A percentile compares a stretch with the other conserved stretches of the same genome.
phyloP scores from a whole-genome alignment of 2,329 filamentous ascomycete genomes.

The Chaetoscypha palmicola region DNA sequence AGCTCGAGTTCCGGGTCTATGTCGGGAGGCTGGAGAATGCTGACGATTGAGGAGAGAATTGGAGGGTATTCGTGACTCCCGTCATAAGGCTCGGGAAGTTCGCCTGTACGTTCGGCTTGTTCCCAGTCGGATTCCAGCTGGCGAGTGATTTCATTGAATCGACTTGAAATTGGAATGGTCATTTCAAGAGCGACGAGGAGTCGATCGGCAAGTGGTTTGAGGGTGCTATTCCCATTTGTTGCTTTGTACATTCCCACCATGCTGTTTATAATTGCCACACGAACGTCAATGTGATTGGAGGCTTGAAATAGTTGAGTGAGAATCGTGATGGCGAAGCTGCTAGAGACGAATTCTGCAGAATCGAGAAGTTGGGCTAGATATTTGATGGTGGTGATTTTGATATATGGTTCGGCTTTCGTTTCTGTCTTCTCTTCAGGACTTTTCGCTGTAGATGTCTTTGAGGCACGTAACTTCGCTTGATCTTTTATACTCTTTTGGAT shows the following conservation, averaged over 20 bases:
- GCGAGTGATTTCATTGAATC: not conserved
- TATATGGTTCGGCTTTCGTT: not conserved
- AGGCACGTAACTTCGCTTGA: not conserved
- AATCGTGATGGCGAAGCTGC: not conserved
- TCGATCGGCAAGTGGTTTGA: not conserved
- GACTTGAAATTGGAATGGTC: constrained; percentile 1
- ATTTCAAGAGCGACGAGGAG: not conserved
- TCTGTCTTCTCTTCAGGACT: not conserved
- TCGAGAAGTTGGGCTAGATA: constrained; percentile 3
- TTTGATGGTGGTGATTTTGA: constrained; percentile 6
- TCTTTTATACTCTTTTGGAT: not conserved
- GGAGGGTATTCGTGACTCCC: not conserved
- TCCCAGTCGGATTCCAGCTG: not conserved
- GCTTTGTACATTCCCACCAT: not conserved
- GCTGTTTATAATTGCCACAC: not conserved
- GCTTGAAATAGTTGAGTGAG: not conserved
- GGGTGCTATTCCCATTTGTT: not conserved
- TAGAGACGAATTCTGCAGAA: not conserved
- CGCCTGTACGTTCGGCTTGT: not conserved
- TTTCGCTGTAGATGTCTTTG: not conserved
- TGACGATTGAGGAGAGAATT: not conserved
- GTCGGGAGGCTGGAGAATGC: not conserved
- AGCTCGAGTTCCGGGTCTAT: not conserved
- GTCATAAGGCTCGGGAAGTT: not conserved
- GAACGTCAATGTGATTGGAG: not conserved